These are phyloP conservation scores for Plasmodium cynomolgi DNA, from an alignment of 169 alveolate genomes.

Conservation along the genomic window DNA sequence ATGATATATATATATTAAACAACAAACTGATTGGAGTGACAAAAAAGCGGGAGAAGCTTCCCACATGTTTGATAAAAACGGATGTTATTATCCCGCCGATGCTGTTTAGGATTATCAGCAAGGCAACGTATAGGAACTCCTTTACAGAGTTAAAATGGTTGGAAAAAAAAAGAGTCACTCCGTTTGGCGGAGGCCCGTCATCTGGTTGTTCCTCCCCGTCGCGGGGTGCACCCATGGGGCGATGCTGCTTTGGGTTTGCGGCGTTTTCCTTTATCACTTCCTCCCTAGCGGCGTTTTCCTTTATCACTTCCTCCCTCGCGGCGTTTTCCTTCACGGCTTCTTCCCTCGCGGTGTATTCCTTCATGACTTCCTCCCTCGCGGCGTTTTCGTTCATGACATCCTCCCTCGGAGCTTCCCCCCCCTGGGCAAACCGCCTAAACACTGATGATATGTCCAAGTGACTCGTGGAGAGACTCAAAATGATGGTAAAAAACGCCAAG, in stretches of 20 bases:
- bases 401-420: not conserved
- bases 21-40: slow-evolving; percentile 59
- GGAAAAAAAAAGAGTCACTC: not conserved
- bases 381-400: not conserved
- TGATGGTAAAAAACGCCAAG: slow-evolving; percentile 40
- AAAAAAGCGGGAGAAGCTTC: slow-evolving; percentile 39
- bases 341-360: not conserved
- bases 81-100: slow-evolving; percentile 50
- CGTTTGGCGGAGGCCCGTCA: not conserved
- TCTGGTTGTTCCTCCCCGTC: not conserved
- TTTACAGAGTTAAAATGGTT: slow-evolving; percentile 30
- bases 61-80: slow-evolving; percentile 26
- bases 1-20: slow-evolving; percentile 46
- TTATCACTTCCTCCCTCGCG: too few species aligned
- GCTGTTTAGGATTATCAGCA: slow-evolving; percentile 20
- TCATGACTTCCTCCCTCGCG: not conserved
- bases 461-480: slow-evolving; percentile 21
- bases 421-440: not conserved
- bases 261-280: too few species aligned
- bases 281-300: too few species aligned
- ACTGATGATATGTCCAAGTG: not conserved
- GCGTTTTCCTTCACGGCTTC: too few species aligned
- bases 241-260: not conserved
- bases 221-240: not conserved
- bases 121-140: slow-evolving; percentile 24